These are phyloP conservation scores for Hypoxylon trugodes DNA, from an alignment of 495 filamentous ascomycete genomes.

Conservation along the genomic window DNA sequence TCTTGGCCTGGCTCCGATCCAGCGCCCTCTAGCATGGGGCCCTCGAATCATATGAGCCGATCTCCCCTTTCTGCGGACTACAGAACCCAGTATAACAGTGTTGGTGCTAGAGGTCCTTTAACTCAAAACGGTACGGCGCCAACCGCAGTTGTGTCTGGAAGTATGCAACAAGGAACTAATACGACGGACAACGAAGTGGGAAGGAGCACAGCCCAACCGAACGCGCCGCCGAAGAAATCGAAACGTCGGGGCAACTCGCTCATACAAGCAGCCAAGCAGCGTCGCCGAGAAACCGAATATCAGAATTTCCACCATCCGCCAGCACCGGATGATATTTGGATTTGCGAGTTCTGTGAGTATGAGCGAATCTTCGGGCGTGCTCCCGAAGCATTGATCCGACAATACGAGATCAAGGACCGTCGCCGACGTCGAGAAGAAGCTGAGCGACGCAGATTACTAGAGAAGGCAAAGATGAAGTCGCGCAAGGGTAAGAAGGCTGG, in stretches of 20 bases:
- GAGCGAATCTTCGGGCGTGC: slow-evolving; percentile 85
- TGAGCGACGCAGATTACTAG: slow-evolving; percentile 83
- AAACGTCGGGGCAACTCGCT: slow-evolving; percentile 45
- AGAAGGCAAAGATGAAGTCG: slow-evolving; percentile 95
- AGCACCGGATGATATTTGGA: slow-evolving; percentile 81
- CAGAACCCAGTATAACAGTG: slow-evolving; percentile 11
- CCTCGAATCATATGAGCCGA: slow-evolving; percentile 26
- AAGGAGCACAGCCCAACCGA: slow-evolving; percentile 24
- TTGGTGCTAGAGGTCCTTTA: slow-evolving; percentile 12
- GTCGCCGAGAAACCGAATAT: slow-evolving; percentile 53
- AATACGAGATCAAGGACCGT: slow-evolving; percentile 94
- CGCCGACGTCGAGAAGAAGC: slow-evolving; percentile 81
- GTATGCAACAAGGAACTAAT: slow-evolving; percentile 14
- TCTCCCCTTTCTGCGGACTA: slow-evolving; percentile 13
- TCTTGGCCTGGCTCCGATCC: slow-evolving; percentile 70
- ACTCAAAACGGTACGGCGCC: slow-evolving; percentile 18
- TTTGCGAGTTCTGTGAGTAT: slow-evolving; percentile 93
- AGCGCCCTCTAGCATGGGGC: slow-evolving; percentile 41
- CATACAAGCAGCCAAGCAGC: slow-evolving; percentile 45
- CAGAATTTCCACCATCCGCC: slow-evolving; percentile 80
- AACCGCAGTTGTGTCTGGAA: slow-evolving; percentile 9
- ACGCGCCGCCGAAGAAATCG: slow-evolving; percentile 33
- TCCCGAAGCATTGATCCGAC: slow-evolving; percentile 83
- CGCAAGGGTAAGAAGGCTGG: slow-evolving; percentile 78
- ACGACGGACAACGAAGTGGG: slow-evolving; percentile 6